Evolutionary conservation across 164 flowering plant species (phyloP), one percentile per base, ranked within the genome.

Genomic region (Stephania cephalantha): DNA sequence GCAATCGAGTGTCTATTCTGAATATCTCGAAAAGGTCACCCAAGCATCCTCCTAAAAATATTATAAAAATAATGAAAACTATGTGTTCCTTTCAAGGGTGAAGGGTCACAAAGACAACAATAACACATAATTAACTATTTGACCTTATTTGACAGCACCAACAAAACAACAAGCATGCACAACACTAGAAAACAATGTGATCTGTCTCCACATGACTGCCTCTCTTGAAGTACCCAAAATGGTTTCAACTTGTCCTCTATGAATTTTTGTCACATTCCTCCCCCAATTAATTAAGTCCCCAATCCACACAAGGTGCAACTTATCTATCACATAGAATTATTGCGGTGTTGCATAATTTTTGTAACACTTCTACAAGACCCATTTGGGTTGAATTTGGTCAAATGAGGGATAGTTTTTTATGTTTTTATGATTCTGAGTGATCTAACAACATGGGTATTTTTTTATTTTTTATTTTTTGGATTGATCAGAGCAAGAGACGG

Each of bases 401-500:
- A 35, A 35, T 35, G 42, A 35, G 42, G 42, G 42, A 35, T 35
- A 2, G 2, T 35, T 35, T 35, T 35, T 50, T 50, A 50, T 50
- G 15, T 9, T 10, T 61, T 61, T 61, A 2, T 61, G 66, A 61
- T 61, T 61, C 6, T 61, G n/a, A 58, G 15, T 61, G 66, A 3
- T 18, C 25, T 61, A 15, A 48, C 30, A 42, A 42, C 35, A 5
- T 61, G 17, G 42, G 17, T 58, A 9, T 58, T 74, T 75, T 25
- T 25, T 25, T 20, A 15, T 22, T 8, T 11, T 46, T 42, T 22
- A 69, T 25, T 20, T 20, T 75, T 46, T 42, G 44, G 68, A 46
- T 10, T 29, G 17, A 12, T 25, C 73, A 89, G 93, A 87, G 98
- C 90, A 91, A 86, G 83, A 88, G 72, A 77, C 81, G 75, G 70